A percentile compares a stretch with the other conserved stretches of the same genome.
These are phyloP conservation scores for Cladosporium sp. DNA, from an alignment of 2,329 filamentous ascomycete species.

Conservation along the genomic window DNA sequence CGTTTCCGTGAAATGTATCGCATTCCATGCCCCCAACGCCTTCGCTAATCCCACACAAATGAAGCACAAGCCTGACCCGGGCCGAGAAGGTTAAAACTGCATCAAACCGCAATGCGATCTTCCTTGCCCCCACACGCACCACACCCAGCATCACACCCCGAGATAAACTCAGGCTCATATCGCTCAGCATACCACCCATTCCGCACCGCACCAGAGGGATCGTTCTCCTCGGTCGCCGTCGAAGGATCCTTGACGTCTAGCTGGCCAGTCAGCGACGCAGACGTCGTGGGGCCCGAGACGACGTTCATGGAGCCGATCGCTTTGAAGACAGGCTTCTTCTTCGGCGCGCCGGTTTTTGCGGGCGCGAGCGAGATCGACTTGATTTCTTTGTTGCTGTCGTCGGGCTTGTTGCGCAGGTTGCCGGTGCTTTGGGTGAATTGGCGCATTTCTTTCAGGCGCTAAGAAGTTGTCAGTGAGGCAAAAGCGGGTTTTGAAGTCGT, in stretches of 20 bases:
- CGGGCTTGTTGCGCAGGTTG: conserved; percentile 58
- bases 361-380: conserved; percentile 2
- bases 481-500: neutral
- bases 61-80: neutral
- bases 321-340: conserved; percentile 29
- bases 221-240: conserved; percentile 8
- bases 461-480: conserved; percentile 11
- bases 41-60: conserved; percentile 5
- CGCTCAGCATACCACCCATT: conserved; percentile 6
- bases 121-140: conserved; percentile 4
- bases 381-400: conserved; percentile 35
- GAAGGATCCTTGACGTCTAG: conserved; percentile 9
- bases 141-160: conserved; percentile 2
- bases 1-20: neutral
- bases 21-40: neutral
- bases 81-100: neutral
- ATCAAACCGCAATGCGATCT: neutral
- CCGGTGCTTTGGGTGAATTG: conserved; percentile 69
- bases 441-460: conserved; percentile 78
- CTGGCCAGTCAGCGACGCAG: neutral
- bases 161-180: conserved; percentile 3
- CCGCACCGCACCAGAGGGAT: conserved; percentile 4
- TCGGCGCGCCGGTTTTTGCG: conserved; percentile 8
- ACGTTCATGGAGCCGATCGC: neutral
- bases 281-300: neutral